Evolutionary conservation across 2,329 filamentous ascomycete genomes (phyloP).

Genomic region (Colletotrichum siamense): DNA sequence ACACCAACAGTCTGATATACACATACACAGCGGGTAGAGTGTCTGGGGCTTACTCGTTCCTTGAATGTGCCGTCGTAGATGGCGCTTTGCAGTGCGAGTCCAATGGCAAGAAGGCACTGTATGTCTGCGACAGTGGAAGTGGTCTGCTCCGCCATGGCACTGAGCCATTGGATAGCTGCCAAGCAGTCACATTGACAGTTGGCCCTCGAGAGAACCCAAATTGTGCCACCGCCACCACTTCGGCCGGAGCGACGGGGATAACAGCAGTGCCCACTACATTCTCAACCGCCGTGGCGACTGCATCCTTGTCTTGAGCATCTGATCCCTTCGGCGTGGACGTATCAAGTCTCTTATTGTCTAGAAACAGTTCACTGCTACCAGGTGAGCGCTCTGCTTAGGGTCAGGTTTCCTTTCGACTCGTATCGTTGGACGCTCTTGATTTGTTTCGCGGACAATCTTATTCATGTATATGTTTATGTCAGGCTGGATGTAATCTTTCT

Average conservation of each 20-base stretch:
- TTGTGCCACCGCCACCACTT: not conserved
- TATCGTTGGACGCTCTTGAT: not conserved
- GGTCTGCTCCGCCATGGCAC: not conserved
- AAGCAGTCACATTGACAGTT: not conserved
- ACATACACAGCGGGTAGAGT: slow-evolving; percentile 5
- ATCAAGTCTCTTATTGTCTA: not conserved
- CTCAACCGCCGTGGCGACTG: not conserved
- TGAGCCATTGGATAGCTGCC: not conserved
- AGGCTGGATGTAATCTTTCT: not conserved
- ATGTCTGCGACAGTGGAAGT: slow-evolving; percentile 12
- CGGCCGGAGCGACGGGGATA: not conserved
- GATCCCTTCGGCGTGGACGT: not conserved
- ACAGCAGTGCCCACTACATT: not conserved
- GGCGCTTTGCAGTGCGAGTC: not conserved
- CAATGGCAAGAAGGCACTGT: not conserved
- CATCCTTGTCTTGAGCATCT: not conserved
- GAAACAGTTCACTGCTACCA: not conserved
- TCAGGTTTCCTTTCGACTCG: not conserved
- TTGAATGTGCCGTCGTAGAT: not conserved
- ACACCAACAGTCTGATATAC: slow-evolving; percentile 25
- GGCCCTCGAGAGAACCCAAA: not conserved
- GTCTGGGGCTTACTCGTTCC: slow-evolving; percentile 14
- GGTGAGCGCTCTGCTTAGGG: not conserved
- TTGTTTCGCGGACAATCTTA: not conserved
- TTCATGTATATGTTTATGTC: not conserved